Percentiles rank a stretch among this genome's conserved stretches.
Conservation (phyloP, 2,329 filamentous ascomycete genomes). For the Talaromyces sp. region DNA sequence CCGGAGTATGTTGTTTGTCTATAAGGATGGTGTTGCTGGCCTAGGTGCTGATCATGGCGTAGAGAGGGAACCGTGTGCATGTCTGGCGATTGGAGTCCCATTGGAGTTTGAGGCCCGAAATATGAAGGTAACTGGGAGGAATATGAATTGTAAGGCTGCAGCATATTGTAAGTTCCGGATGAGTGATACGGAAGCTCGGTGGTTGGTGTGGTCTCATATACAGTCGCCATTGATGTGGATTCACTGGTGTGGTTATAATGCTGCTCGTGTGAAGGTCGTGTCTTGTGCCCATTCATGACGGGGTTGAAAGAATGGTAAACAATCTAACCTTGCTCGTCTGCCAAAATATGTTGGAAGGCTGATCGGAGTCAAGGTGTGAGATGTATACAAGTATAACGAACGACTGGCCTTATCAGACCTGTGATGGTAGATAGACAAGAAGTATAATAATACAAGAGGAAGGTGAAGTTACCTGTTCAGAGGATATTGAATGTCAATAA, state of each 20-base stretch:
- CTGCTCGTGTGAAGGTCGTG: constrained; percentile 36
- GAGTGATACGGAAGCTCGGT: constrained; percentile 32
- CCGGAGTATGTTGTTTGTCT: constrained; percentile 1
- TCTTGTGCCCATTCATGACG: constrained; percentile 41
- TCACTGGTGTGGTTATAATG: constrained; percentile 10
- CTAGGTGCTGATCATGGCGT: constrained; percentile 11
- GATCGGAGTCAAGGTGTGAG: not conserved
- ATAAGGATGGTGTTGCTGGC: constrained; percentile 10
- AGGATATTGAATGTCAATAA: constrained; percentile 6
- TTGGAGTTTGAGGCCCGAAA: constrained; percentile 26
- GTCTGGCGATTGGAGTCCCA: constrained; percentile 8
- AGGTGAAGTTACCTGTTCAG: not conserved
- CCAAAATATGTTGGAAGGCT: not conserved
- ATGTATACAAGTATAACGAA: not conserved
- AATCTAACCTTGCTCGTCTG: not conserved
- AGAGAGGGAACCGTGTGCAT: constrained; percentile 10
- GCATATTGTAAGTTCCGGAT: constrained; percentile 31
- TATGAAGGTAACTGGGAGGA: constrained; percentile 27
- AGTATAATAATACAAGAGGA: not conserved
- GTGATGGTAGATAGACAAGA: not conserved
- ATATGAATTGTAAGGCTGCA: constrained; percentile 36
- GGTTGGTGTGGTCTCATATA: constrained; percentile 30
- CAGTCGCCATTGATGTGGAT: constrained; percentile 26
- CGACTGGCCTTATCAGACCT: not conserved
- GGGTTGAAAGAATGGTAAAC: not conserved